phyloP scores from a whole-genome alignment of 768 basidiomycete species.

The Tylopilus balloui region DNA sequence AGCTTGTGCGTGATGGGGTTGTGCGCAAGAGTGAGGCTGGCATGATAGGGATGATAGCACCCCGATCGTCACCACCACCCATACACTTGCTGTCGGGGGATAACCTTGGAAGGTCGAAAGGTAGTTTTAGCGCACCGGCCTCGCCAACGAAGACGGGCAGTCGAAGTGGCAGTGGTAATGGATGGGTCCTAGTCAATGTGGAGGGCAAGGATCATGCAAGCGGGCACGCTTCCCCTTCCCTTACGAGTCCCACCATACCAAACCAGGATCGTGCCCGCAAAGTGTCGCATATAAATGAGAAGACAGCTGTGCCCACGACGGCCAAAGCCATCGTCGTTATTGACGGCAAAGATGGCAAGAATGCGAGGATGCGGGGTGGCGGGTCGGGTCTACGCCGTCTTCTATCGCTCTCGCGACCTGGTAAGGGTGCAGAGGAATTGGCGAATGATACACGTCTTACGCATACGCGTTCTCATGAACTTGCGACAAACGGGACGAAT shows the following conservation, averaged over 20 bases:
- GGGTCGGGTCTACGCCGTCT: conserved; percentile 32
- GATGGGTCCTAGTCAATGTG: conserved; percentile 66
- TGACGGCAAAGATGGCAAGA: conserved; percentile 48
- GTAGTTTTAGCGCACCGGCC: conserved; percentile 22
- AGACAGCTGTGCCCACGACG: conserved; percentile 40
- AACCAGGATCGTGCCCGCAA: conserved; percentile 29
- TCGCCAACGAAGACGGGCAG: conserved; percentile 34
- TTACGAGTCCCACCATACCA: conserved; percentile 26
- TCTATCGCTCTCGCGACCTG: conserved; percentile 30
- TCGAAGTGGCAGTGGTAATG: conserved; percentile 42
- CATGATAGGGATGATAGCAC: conserved; percentile 47
- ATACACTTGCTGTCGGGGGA: conserved; percentile 29
- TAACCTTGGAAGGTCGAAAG: conserved; percentile 20
- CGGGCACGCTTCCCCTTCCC: conserved; percentile 22
- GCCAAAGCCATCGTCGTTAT: conserved; percentile 62
- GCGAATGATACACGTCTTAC: conserved; percentile 22
- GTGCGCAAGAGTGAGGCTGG: conserved; percentile 63
- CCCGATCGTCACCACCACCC: conserved; percentile 23
- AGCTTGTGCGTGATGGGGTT: conserved; percentile 40
- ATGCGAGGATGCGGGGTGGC: conserved; percentile 21
- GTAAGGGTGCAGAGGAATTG: conserved; percentile 30
- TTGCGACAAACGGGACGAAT: conserved; percentile 13
- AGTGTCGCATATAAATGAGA: conserved; percentile 24
- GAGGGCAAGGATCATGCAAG: conserved; percentile 39
- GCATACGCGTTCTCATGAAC: conserved; percentile 27